Evolutionary conservation across 805 yeast species (phyloP).

Genomic region (Candida khao-thaluensis): DNA sequence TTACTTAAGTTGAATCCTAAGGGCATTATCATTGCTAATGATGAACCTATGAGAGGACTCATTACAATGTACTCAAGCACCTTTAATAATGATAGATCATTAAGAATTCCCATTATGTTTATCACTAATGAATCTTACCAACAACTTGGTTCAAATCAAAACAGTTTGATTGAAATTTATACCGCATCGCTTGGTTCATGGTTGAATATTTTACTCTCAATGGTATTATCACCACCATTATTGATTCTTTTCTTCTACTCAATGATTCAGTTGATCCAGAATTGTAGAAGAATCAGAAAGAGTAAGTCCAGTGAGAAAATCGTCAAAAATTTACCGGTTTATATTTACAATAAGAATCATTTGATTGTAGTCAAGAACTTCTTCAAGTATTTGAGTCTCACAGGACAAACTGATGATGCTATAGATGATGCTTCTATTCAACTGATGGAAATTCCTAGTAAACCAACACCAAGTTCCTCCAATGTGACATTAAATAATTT

Average conservation of each 20-base stretch:
- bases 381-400: conserved; percentile 29
- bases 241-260: conserved; percentile 35
- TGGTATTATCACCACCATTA: conserved; percentile 43
- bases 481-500: conserved; percentile 24
- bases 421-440: conserved; percentile 3
- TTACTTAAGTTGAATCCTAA: conserved; percentile 41
- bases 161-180: conserved; percentile 18
- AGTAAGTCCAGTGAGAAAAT: conserved; percentile 29
- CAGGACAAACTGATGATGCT: conserved; percentile 25
- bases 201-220: conserved; percentile 38
- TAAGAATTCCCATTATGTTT: conserved; percentile 52
- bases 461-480: conserved; percentile 9
- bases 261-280: conserved; percentile 29
- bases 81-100: conserved; percentile 38
- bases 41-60: conserved; percentile 44
- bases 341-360: conserved; percentile 36
- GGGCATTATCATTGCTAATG: conserved; percentile 58
- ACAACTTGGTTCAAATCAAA: conserved; percentile 13
- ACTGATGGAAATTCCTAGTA: conserved; percentile 1
- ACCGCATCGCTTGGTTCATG: conserved; percentile 40
- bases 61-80: conserved; percentile 54
- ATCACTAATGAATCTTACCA: conserved; percentile 46
- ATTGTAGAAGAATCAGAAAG: conserved; percentile 24
- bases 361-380: conserved; percentile 28
- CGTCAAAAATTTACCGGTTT: conserved; percentile 38